Percentiles rank a stretch among this genome's conserved stretches.
phyloP scores from a whole-genome alignment of 768 basidiomycete genomes.

The Pisolithus tinctorius region DNA sequence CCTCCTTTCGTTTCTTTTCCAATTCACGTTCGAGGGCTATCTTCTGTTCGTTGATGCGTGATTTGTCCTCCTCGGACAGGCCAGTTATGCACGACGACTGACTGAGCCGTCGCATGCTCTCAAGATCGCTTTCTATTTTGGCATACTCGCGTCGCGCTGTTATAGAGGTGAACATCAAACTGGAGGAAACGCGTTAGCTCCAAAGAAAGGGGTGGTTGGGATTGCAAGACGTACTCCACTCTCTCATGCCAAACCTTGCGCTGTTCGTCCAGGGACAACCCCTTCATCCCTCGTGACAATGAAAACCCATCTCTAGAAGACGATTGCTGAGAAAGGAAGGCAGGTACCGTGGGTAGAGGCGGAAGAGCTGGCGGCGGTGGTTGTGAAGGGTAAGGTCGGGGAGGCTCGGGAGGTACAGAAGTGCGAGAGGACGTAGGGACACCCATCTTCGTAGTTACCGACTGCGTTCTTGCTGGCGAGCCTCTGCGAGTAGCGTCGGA shows the following conservation, averaged over 20 bases:
- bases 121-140: slow-evolving; percentile 28
- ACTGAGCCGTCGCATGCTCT: slow-evolving; percentile 18
- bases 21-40: slow-evolving; percentile 15
- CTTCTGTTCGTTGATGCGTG: slow-evolving; percentile 18
- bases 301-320: not conserved
- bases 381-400: slow-evolving; percentile 10
- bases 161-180: slow-evolving; percentile 31
- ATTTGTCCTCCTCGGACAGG: slow-evolving; percentile 21
- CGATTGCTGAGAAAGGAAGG: slow-evolving; percentile 13
- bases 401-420: slow-evolving; percentile 9
- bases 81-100: slow-evolving; percentile 15
- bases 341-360: slow-evolving; percentile 12
- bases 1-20: slow-evolving; percentile 26
- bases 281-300: slow-evolving; percentile 10
- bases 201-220: not conserved
- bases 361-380: slow-evolving; percentile 19
- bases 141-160: slow-evolving; percentile 25
- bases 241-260: slow-evolving; percentile 34
- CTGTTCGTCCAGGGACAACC: slow-evolving; percentile 30
- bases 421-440: not conserved
- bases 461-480: not conserved
- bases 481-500: not conserved
- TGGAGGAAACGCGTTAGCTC: slow-evolving; percentile 10
- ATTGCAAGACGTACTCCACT: slow-evolving; percentile 29
- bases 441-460: not conserved